Evolutionary conservation across 2,329 filamentous ascomycete genomes (phyloP).

Genomic region (Calycina herbarum): DNA sequence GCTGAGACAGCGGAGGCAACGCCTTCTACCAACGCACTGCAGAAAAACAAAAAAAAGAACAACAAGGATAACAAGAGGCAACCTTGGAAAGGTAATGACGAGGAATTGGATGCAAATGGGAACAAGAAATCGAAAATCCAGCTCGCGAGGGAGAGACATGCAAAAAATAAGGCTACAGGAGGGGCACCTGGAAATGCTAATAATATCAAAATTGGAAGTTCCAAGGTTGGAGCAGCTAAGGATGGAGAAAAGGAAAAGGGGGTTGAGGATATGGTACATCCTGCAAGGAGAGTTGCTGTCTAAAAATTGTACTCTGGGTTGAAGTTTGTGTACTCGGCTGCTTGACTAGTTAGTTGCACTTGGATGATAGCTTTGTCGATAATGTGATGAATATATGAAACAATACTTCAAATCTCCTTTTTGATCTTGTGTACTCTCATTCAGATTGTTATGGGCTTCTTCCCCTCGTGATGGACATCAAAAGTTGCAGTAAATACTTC

Average conservation of each 20-base stretch:
- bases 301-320: neutral
- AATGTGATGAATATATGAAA: neutral
- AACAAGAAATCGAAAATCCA: conserved; percentile 33
- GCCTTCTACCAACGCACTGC: neutral
- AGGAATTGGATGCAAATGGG: conserved; percentile 13
- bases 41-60: conserved; percentile 18
- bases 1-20: neutral
- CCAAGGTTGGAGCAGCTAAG: neutral
- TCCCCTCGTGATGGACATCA: too few relatives aligned
- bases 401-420: neutral
- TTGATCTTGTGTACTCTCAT: neutral
- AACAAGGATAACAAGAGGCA: conserved; percentile 19
- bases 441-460: neutral
- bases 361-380: neutral
- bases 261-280: conserved; percentile 17
- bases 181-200: neutral
- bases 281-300: conserved; percentile 1
- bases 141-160: conserved; percentile 36
- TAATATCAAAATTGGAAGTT: conserved; percentile 9
- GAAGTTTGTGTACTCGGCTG: neutral
- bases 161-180: conserved; percentile 28
- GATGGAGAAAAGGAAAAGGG: conserved; percentile 12
- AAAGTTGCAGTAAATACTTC: too few relatives aligned
- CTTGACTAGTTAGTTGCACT: neutral
- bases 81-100: neutral